Base-by-base conservation (phyloP, 2,329 filamentous ascomycete species). In the Arthrobotrys musiformis region DNA sequence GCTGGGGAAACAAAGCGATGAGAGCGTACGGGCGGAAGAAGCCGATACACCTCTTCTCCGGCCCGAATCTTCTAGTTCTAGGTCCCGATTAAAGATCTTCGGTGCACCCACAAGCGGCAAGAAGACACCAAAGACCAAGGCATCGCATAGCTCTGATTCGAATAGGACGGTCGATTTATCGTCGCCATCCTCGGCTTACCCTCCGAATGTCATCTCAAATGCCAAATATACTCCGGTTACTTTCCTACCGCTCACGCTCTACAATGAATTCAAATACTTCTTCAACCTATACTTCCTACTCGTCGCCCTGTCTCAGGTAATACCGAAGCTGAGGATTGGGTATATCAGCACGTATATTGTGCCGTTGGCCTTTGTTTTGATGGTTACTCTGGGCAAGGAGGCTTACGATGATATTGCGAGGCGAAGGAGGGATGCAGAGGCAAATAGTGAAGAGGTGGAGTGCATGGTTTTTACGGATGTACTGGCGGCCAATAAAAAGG, bases 231-330 rank as follows among this genome's bases (percentile, higher is more conserved):
- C 94, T 30, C 90, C 94, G 0, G 91, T 94, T 86, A 97, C 92
- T 63, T 99, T 99, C 84, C 87, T 99, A 13, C 96, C 96, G 1
- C 87, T 94, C 63, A 99, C 95, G 0, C 86, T 99, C 22, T 99
- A 97, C 85, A 98, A 98, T 85, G 95, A 99, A 83, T 99, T 99
- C 83, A 97, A 94, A 75, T 99, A 98, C 86, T 99, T 99, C 85
- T 97, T 99, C 87, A 99, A 99, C 87, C 93, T 98, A 86, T 99
- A 99, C 83, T 99, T 99, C 83, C 86, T 99, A 69, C 89, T 98
- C 26, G 95, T 99, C 60, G 96, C 95, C 5, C 85, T 98, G 60
- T 98, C 94, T 40, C 95, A 99, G 84, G 90, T 93, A 48, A 94
- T 99, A 81, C 94, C 93, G 2, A 89, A 92, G 22, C 85, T 99